Evolutionary conservation across 2,329 filamentous ascomycete genomes (phyloP).

Genomic region (Didymella segeticola): DNA sequence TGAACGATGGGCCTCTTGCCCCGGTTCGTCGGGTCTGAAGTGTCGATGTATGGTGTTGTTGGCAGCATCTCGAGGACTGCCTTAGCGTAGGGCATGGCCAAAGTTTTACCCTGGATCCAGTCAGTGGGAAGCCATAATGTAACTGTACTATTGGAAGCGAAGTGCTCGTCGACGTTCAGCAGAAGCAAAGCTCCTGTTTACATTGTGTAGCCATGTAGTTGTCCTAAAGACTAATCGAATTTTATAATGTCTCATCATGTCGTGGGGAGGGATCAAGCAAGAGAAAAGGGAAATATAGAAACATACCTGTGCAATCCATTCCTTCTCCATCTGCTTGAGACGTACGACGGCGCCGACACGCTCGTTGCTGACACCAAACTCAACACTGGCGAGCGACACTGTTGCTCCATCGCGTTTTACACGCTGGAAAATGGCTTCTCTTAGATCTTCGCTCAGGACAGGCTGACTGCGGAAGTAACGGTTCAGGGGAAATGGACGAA

Average conservation of each 20-base stretch:
- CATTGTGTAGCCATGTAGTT: conserved; percentile 82
- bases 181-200: conserved; percentile 68
- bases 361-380: conserved; percentile 80
- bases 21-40: conserved; percentile 33
- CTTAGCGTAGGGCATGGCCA: conserved; percentile 77
- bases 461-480: conserved; percentile 71
- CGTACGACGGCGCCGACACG: conserved; percentile 85
- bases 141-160: not conserved
- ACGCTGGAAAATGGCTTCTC: conserved; percentile 75
- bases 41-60: conserved; percentile 56
- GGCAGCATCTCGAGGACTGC: conserved; percentile 84
- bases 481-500: conserved; percentile 76
- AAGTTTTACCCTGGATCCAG: conserved; percentile 69
- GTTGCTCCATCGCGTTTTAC: conserved; percentile 68
- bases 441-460: conserved; percentile 75
- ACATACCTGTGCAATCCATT: conserved; percentile 78
- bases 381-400: conserved; percentile 77
- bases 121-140: conserved; percentile 21
- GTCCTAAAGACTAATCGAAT: conserved; percentile 99
- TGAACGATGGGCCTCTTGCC: conserved; percentile 54
- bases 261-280: conserved; percentile 13
- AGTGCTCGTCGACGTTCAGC: conserved; percentile 61
- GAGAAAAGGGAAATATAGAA: not conserved
- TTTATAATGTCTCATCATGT: conserved; percentile 73
- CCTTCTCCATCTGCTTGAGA: conserved; percentile 84